Evolutionary conservation across 805 yeast genomes (phyloP).

Genomic region (Cyberlindnera euphorbiiphila): DNA sequence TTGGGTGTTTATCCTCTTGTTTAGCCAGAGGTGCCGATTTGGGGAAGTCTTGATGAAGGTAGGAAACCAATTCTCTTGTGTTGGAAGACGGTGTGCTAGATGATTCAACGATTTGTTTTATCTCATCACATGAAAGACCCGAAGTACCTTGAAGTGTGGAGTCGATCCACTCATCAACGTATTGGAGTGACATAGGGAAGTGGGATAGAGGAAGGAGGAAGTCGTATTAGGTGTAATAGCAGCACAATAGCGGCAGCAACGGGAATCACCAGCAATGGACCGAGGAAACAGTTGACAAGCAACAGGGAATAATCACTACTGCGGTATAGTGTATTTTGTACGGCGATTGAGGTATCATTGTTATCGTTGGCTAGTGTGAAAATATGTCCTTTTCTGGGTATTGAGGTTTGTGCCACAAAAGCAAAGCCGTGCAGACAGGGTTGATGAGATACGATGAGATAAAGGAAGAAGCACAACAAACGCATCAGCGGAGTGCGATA

Average conservation of each 20-base stretch:
- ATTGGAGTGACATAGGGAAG: conserved; percentile 1
- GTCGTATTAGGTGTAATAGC: neutral
- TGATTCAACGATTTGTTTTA: neutral
- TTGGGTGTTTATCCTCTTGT: neutral
- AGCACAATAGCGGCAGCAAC: neutral
- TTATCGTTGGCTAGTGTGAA: too few species aligned
- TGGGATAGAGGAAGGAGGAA: neutral
- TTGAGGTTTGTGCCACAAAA: too few species aligned
- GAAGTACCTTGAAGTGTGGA: neutral
- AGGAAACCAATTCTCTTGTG: neutral
- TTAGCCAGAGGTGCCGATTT: conserved; percentile 1
- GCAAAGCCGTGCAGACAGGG: too few species aligned
- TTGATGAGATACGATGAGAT: too few species aligned
- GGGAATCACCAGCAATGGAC: too few species aligned
- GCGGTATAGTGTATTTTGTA: too few species aligned
- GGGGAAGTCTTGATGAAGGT: neutral
- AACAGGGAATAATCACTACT: too few species aligned
- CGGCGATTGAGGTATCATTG: too few species aligned
- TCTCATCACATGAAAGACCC: neutral
- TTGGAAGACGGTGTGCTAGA: neutral
- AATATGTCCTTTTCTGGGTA: too few species aligned
- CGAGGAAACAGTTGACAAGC: too few species aligned
- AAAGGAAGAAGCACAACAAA: too few species aligned
- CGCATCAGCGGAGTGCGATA: too few species aligned
- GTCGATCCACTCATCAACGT: conserved; percentile 6